A percentile compares a stretch with the other conserved stretches of the same genome.
Evolutionary conservation across 176 grass and related monocot species (phyloP).

Genomic region (Neostapfia colusana): DNA sequence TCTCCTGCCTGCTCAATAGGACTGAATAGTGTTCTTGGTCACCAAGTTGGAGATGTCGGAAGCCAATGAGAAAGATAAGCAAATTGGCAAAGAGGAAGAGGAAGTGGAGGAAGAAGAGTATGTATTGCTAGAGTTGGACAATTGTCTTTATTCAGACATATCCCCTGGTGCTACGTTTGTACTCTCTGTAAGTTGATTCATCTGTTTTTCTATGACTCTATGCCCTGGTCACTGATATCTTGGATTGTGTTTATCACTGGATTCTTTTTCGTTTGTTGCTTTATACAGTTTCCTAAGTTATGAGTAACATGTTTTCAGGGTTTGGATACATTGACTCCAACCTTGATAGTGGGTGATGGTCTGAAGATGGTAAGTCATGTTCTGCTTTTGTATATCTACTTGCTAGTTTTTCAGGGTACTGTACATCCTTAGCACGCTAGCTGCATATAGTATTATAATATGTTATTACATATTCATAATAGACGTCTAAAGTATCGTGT

Average conservation of each 20-base stretch:
- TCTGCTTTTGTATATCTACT: not conserved
- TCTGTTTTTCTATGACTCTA: not conserved
- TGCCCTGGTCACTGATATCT: not conserved
- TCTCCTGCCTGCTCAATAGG: not conserved
- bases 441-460: not conserved
- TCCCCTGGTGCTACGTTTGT: slow-evolving; percentile 60
- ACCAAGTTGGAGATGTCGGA: slow-evolving; percentile 42
- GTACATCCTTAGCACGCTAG: not conserved
- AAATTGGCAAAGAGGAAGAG: slow-evolving; percentile 36
- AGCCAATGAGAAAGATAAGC: slow-evolving; percentile 28
- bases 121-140: slow-evolving; percentile 71
- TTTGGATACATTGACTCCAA: slow-evolving; percentile 69
- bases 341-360: slow-evolving; percentile 55
- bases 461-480: not conserved
- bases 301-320: slow-evolving; percentile 53
- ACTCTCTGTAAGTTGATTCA: slow-evolving; percentile 62
- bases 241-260: not conserved
- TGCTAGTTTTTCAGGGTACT: not conserved
- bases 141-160: slow-evolving; percentile 69
- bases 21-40: not conserved
- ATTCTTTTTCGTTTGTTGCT: not conserved
- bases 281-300: slow-evolving; percentile 2
- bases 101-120: slow-evolving; percentile 56
- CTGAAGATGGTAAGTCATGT: slow-evolving; percentile 61
- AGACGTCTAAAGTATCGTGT: not conserved